Base-by-base conservation (phyloP, 345 rosid genomes). In the Aquilaria sinensis region DNA sequence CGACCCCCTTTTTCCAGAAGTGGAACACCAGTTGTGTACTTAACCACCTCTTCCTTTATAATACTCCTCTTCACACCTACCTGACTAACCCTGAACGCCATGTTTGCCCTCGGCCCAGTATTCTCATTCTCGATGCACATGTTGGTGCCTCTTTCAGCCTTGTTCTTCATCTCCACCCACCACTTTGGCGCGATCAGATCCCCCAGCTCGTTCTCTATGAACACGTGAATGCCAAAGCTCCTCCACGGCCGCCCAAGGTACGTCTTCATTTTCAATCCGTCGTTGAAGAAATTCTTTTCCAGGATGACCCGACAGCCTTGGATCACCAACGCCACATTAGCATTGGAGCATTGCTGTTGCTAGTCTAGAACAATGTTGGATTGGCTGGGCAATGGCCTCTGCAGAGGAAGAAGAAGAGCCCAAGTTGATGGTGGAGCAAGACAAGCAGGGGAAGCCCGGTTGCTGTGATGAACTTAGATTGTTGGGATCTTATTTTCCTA, bases 261-360 rank as follows among this genome's bases (percentile, higher is more conserved):
- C 1, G 23, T 23, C 23, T 23, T 23, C 23, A 1, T 23, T 23
- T 23, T 23, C 29, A 81, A 51, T 47, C 77, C 80, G 10, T 64
- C 68, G 0, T 83, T 65, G 0, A 56, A 68, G 15, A 86, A 84
- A 15, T 67, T 67, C 63, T 45, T 65, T 70, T 91, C 96, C 0
- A 94, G 87, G n/a, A 84, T 94, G 45, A 88, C 76, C 59, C 81
- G 77, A 74, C 96, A 89, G 79, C 85, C 85, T 30, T 89, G 96
- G 75, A 92, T 61, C 34, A 85, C 80, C 56, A 85, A 57, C 11
- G 84, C 85, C n/a, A 68, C 79, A 50, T 41, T 74, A 71, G 77
- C 75, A 13, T 54, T 53, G 2, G 0, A 56, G 47, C 53, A 59
- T 45, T 60, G 50, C 34, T 78, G 77, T 5, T 86, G 90, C 1